phyloP scores from a whole-genome alignment of 257 asterid species.

The Solanum microdontum region DNA sequence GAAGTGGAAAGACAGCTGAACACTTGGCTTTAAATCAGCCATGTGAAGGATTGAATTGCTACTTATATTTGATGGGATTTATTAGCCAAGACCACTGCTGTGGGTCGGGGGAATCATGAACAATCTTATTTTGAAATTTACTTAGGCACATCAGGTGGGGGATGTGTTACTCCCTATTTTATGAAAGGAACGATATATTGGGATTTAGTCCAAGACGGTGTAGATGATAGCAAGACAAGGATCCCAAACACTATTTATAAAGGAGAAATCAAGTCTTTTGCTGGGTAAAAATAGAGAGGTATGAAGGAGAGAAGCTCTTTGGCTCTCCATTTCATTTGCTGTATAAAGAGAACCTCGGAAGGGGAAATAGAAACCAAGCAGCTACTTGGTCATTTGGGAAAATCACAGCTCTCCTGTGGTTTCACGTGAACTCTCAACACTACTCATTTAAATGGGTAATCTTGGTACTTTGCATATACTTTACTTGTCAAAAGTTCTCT shows the following conservation, averaged over 20 bases:
- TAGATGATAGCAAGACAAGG: background rate
- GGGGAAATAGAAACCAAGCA: background rate
- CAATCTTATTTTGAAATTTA: background rate
- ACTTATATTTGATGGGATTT: background rate
- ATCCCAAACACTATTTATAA: background rate
- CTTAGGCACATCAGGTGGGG: background rate
- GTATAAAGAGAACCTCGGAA: background rate
- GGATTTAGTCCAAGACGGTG: background rate
- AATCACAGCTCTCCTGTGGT: background rate
- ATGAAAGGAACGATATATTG: background rate
- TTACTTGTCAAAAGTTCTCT: background rate
- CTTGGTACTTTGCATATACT: background rate
- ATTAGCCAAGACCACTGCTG: background rate
- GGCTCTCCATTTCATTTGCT: background rate
- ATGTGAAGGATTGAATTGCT: background rate
- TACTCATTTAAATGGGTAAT: background rate
- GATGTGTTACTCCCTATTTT: background rate
- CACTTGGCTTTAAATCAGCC: background rate
- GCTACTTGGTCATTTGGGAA: background rate
- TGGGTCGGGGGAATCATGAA: background rate
- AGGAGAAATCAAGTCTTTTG: background rate
- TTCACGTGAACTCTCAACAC: background rate
- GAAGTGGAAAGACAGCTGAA: background rate
- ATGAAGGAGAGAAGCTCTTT: background rate
- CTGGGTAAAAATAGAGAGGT: background rate